Conservation (phyloP, 1,284 basidiomycete genomes). For the Ustilago esculenta region DNA sequence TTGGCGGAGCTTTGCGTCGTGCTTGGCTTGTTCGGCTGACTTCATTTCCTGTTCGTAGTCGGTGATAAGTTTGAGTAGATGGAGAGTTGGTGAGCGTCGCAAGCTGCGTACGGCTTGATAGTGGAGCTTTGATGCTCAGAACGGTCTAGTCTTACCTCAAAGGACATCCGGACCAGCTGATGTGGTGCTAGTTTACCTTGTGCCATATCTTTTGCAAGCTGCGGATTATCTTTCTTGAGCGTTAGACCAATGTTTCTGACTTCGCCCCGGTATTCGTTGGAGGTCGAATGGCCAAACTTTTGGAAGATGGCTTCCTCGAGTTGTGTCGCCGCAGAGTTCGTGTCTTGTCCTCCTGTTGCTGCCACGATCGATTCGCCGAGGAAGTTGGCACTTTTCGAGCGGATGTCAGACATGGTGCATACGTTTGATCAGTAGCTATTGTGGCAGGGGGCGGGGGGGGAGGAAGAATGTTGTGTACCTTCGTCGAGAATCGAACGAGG, state of each 20-base stretch:
- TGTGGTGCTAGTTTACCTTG: slow-evolving; percentile 4
- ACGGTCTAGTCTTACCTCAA: slow-evolving; percentile 37
- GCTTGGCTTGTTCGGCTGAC: slow-evolving; percentile 25
- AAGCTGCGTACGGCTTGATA: no score
- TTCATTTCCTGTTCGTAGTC: slow-evolving; percentile 44
- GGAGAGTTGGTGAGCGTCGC: no score
- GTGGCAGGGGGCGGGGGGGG: background rate
- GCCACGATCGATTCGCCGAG: slow-evolving; percentile 35
- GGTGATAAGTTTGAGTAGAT: no score
- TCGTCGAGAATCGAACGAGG: background rate
- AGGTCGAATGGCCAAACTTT: slow-evolving; percentile 28
- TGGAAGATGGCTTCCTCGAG: slow-evolving; percentile 36
- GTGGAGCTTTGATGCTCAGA: no score
- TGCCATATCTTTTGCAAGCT: slow-evolving; percentile 27
- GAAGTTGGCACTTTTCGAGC: slow-evolving; percentile 31
- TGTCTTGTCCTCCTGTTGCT: slow-evolving; percentile 17
- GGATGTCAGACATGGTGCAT: slow-evolving; percentile 38
- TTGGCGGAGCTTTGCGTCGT: slow-evolving; percentile 30
- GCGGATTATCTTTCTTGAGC: slow-evolving; percentile 44
- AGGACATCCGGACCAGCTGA: slow-evolving; percentile 31
- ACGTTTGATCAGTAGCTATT: no score
- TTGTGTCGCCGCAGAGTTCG: slow-evolving; percentile 15
- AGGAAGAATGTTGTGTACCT: background rate
- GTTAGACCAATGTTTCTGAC: slow-evolving; percentile 36
- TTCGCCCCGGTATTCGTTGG: slow-evolving; percentile 42